phyloP scores from a whole-genome alignment of 768 basidiomycete species.

The Termitomyces heimii region DNA sequence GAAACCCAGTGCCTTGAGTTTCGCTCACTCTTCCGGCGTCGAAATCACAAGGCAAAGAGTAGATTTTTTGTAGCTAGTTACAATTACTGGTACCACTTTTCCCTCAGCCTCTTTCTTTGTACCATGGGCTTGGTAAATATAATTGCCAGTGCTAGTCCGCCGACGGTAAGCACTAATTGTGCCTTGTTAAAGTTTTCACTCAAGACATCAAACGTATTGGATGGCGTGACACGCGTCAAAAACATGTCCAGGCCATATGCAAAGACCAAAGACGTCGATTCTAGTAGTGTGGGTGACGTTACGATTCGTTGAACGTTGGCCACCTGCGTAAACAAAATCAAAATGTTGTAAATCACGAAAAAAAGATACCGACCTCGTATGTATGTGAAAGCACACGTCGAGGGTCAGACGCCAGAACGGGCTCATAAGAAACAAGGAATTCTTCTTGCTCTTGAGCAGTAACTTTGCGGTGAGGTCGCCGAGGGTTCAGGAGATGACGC shows the following conservation, averaged over 20 bases:
- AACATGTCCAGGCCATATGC: slow-evolving; percentile 89
- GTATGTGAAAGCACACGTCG: slow-evolving; percentile 42
- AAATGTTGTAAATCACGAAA: not conserved
- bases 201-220: slow-evolving; percentile 88
- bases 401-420: slow-evolving; percentile 69
- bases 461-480: slow-evolving; percentile 71
- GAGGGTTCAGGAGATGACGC: slow-evolving; percentile 71
- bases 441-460: slow-evolving; percentile 81
- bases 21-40: slow-evolving; percentile 59
- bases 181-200: slow-evolving; percentile 90
- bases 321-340: slow-evolving; percentile 38
- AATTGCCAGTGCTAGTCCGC: slow-evolving; percentile 68
- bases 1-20: slow-evolving; percentile 70
- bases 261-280: slow-evolving; percentile 88
- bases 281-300: slow-evolving; percentile 79
- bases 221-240: slow-evolving; percentile 78
- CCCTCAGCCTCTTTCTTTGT: slow-evolving; percentile 53
- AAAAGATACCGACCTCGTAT: slow-evolving; percentile 29
- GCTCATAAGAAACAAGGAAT: slow-evolving; percentile 79
- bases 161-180: slow-evolving; percentile 81
- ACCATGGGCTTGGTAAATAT: slow-evolving; percentile 82
- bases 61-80: slow-evolving; percentile 15
- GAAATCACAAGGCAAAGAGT: slow-evolving; percentile 42
- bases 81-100: slow-evolving; percentile 61
- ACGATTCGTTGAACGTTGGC: slow-evolving; percentile 62